Evolutionary conservation across 116 monocot species (phyloP).

Genomic region (Posidonia oceanica): DNA sequence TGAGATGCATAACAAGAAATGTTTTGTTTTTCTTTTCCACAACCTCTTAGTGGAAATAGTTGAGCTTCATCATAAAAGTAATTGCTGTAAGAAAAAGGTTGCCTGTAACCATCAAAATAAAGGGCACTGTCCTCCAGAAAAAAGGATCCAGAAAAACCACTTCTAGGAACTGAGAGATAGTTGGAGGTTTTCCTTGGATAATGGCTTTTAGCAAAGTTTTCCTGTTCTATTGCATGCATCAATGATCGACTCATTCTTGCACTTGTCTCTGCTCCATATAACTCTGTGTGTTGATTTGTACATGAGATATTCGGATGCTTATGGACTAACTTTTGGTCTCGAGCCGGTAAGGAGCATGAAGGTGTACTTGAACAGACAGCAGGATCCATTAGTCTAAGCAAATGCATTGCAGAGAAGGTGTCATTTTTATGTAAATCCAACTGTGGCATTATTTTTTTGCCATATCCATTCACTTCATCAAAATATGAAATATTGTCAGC

Average conservation of each 20-base stretch:
- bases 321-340: neutral
- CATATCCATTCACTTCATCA: neutral
- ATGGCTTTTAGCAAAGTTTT: neutral
- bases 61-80: neutral
- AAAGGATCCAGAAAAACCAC: slow-evolving; percentile 43
- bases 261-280: neutral
- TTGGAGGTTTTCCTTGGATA: neutral
- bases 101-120: slow-evolving; percentile 8
- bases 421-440: slow-evolving; percentile 22
- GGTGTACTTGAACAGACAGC: slow-evolving; percentile 22
- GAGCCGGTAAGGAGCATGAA: slow-evolving; percentile 1
- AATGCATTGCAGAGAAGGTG: slow-evolving; percentile 57
- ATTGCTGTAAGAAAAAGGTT: slow-evolving; percentile 23
- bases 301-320: neutral
- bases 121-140: slow-evolving; percentile 39
- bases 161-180: slow-evolving; percentile 32
- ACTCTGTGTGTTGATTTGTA: neutral
- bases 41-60: neutral
- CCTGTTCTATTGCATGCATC: neutral
- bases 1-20: slow-evolving; percentile 5
- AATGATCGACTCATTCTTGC: neutral
- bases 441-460: neutral
- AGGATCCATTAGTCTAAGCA: slow-evolving; percentile 68
- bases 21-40: slow-evolving; percentile 10
- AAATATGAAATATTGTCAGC: neutral